phyloP scores from a whole-genome alignment of 2,329 filamentous ascomycete genomes.

The Penicillium sp. region DNA sequence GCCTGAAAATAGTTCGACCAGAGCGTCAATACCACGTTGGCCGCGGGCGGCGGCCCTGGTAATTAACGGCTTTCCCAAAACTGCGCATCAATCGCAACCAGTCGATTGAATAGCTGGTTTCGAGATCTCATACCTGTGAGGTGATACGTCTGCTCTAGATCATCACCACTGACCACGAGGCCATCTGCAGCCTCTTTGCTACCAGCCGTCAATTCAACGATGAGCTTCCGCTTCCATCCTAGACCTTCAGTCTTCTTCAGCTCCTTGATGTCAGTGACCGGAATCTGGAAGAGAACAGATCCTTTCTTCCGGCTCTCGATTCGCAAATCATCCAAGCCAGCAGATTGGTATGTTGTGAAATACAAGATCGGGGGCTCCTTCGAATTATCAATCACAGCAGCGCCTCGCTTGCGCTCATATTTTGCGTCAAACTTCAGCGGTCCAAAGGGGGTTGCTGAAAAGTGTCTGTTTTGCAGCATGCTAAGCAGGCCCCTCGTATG shows the following conservation, averaged over 20 bases:
- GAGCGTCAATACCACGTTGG: not conserved
- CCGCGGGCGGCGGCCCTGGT: not conserved
- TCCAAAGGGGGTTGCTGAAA: slow-evolving; percentile 53
- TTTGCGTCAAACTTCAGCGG: slow-evolving; percentile 76
- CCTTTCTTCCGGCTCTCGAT: slow-evolving; percentile 53
- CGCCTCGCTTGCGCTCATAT: slow-evolving; percentile 69
- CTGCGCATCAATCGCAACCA: slow-evolving; percentile 27
- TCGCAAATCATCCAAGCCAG: slow-evolving; percentile 44
- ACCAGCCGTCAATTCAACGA: slow-evolving; percentile 74
- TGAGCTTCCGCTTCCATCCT: slow-evolving; percentile 81
- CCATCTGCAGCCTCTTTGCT: slow-evolving; percentile 74
- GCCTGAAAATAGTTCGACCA: not conserved
- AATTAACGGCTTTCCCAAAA: slow-evolving; percentile 25
- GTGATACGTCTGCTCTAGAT: slow-evolving; percentile 47
- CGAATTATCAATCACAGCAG: slow-evolving; percentile 62
- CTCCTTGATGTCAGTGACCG: slow-evolving; percentile 70
- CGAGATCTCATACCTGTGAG: slow-evolving; percentile 26
- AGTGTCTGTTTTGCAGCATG: slow-evolving; percentile 58
- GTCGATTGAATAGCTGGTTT: slow-evolving; percentile 26
- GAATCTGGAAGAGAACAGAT: slow-evolving; percentile 67
- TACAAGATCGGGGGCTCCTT: slow-evolving; percentile 52
- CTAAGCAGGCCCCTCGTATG: slow-evolving; percentile 72
- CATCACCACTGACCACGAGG: slow-evolving; percentile 63
- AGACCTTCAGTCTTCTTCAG: slow-evolving; percentile 78
- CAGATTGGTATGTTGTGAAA: slow-evolving; percentile 53